A percentile compares a stretch with the other conserved stretches of the same genome.
phyloP scores from a whole-genome alignment of 2,329 filamentous ascomycete genomes.

The Scytalidium sp. region DNA sequence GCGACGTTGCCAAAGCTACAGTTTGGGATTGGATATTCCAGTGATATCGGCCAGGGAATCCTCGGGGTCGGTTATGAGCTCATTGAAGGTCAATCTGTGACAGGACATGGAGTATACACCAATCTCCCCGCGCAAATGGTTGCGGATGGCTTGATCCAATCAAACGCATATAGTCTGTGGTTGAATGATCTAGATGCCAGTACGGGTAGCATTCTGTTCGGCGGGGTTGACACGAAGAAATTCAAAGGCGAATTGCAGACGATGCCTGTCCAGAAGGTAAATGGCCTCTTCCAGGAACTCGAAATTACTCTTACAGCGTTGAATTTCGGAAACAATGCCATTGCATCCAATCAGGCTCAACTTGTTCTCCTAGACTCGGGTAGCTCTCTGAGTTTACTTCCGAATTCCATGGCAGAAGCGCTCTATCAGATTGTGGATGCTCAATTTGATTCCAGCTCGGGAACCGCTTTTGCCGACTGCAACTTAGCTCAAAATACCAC shows the following conservation, averaged over 20 bases:
- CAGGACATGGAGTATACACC: conserved; percentile 52
- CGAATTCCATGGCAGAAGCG: conserved; percentile 46
- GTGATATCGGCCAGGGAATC: conserved; percentile 65
- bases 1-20: conserved; percentile 55
- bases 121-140: conserved; percentile 69
- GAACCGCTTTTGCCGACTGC: conserved; percentile 61
- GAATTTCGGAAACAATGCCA: conserved; percentile 35
- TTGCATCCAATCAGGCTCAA: conserved; percentile 49
- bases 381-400: conserved; percentile 65
- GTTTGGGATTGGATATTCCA: conserved; percentile 70
- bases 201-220: conserved; percentile 69
- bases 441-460: conserved; percentile 49
- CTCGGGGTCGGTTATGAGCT: conserved; percentile 78
- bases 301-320: conserved; percentile 66
- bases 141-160: conserved; percentile 56
- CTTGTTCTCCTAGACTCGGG: conserved; percentile 71
- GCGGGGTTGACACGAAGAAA: conserved; percentile 67
- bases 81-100: conserved; percentile 73
- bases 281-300: conserved; percentile 57
- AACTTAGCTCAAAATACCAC: conserved; percentile 39
- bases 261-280: conserved; percentile 59
- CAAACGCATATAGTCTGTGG: conserved; percentile 72
- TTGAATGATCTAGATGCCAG: conserved; percentile 67
- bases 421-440: conserved; percentile 60
- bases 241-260: conserved; percentile 62